These are phyloP conservation scores for Rutstroemia sydowiana DNA, from an alignment of 2,329 filamentous ascomycete species.

Conservation along the genomic window DNA sequence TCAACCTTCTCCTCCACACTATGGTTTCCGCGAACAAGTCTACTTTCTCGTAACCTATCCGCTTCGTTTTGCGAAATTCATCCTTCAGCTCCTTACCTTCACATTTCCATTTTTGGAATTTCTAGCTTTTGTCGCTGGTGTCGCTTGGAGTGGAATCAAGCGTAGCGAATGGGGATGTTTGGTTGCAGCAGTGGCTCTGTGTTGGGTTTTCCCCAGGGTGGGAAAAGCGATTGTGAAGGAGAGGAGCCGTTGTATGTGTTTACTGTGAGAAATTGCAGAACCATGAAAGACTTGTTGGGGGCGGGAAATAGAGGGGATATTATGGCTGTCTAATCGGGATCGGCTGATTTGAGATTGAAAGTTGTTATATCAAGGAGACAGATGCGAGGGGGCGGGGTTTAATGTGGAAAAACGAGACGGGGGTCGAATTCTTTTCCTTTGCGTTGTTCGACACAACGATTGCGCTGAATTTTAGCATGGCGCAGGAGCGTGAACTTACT, in stretches of 20 bases:
- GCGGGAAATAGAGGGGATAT: background rate
- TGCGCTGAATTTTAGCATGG: no score
- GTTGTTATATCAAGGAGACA: background rate
- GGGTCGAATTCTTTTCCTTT: background rate
- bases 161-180: background rate
- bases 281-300: background rate
- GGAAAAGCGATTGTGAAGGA: background rate
- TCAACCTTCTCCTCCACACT: no score
- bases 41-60: no score
- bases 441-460: background rate
- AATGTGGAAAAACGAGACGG: background rate
- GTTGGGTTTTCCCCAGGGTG: background rate
- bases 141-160: background rate
- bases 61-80: no score
- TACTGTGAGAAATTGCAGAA: background rate
- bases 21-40: no score
- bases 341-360: background rate
- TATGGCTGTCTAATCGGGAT: background rate
- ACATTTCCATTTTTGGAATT: no score
- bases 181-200: background rate
- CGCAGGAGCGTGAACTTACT: no score
- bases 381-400: background rate
- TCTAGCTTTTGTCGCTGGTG: background rate
- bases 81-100: no score
- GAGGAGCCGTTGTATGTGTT: background rate